Evolutionary conservation across 2,329 filamentous ascomycete genomes (phyloP).

Genomic region (Ambrosiella xylebori): DNA sequence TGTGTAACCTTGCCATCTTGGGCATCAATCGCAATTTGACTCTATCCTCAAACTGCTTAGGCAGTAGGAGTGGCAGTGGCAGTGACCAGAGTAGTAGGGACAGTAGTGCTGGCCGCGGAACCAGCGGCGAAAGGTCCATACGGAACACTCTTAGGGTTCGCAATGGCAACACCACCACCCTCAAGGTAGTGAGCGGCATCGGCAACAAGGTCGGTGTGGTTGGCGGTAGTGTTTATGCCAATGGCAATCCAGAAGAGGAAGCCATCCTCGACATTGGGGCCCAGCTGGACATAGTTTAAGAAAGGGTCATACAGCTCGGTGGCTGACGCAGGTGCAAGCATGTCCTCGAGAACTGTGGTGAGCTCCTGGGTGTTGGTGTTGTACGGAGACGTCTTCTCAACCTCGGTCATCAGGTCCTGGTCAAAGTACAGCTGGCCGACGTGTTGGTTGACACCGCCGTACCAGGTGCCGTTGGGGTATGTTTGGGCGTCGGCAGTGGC

Average conservation of each 20-base stretch:
- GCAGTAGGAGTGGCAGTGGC: neutral
- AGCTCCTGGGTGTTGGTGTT: neutral
- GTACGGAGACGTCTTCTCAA: neutral
- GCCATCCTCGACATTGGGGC: neutral
- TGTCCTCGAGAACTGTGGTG: neutral
- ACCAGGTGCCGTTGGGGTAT: too few relatives aligned
- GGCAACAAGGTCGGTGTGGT: neutral
- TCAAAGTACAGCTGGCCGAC: too few relatives aligned
- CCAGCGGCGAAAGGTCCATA: neutral
- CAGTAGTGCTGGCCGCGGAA: neutral
- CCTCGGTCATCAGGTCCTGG: too few relatives aligned
- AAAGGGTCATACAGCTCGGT: neutral
- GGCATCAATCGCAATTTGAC: neutral
- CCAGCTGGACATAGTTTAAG: neutral
- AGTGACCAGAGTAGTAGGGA: neutral
- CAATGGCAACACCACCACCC: neutral
- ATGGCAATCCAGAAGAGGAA: neutral
- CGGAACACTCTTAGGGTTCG: neutral
- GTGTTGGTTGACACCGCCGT: too few relatives aligned
- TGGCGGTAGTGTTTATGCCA: neutral
- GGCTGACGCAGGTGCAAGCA: neutral
- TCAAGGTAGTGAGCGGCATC: neutral
- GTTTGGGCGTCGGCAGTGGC: conserved; percentile 22
- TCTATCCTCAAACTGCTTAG: neutral
- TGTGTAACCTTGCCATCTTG: neutral